Evolutionary conservation across 176 grass and related monocot species (phyloP), one percentile per base, ranked within the genome.

Genomic region (Ensete ventricosum): DNA sequence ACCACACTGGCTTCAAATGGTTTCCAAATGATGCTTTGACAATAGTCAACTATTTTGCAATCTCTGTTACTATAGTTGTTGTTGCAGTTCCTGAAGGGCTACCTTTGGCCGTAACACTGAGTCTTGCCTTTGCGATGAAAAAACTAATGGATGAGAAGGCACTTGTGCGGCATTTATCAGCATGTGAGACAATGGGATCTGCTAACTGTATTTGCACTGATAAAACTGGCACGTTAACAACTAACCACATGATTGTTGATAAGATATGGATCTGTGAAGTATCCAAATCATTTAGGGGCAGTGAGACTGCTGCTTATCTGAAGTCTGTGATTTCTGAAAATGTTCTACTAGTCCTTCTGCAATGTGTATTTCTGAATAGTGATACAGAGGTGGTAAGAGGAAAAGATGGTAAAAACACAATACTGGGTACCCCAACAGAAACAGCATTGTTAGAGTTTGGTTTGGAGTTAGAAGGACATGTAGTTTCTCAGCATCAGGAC

Each of bases 61-160:
- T 86, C 65, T 88, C 88, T 25, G 90, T 93, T 63, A 98, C 94
- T 74, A 98, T 98, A 80, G 89, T 98, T 73, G 94, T 98, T 78
- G 94, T 98, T 83, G 94, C 94, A 77, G 94, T 98, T 82, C 94
- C 94, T 76, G 94, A 98, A 78, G 94, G 94, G 51, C 76, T 98
- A 58, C 93, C 93, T 14, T 80, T 97, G 77, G 93, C 93, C 54
- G 93, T 97, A 69, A 97, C 93, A 76, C 79, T 93, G 75, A 98
- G 94, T 83, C 94, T 98, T 79, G 94, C 94, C 69, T 98, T 91
- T 89, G 94, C 94, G 55, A 98, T 98, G 94, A 98, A 98, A 74
- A 89, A 98, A 71, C 81, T 98, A 80, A 98, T 98, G 94, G 68
- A 89, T 68, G 90, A 98, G 52, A 98, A 91, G 83, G 94, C 94